Evolutionary conservation across 2,329 filamentous ascomycete genomes (phyloP), one percentile per base, ranked within the genome.

Genomic region (Fusarium falciforme): DNA sequence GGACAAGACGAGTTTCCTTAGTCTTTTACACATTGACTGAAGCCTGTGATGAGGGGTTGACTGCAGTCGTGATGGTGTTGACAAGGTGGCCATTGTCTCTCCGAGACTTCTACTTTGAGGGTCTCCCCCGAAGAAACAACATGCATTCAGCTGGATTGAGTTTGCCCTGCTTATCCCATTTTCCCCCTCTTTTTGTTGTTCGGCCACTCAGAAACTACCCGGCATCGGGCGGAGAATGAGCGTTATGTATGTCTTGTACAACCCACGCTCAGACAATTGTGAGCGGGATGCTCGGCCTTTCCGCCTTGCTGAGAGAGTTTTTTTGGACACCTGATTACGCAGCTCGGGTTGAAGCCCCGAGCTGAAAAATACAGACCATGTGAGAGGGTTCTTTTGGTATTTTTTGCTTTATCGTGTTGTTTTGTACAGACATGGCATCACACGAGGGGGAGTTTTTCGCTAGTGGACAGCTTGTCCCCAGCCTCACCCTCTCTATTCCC

Each of bases 341-440:
- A 66, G 35, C 52, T 64, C 68, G 68, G 71, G 25, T 17, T 35
- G 27, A 55, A 40, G 12, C n/a, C 16, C 65, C 68, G 68, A 67
- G 61, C 52, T 33, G 20, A 44, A 22, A 22, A 44, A 59, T 5
- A 44, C 33, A 12, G 14, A n/a, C 16, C 16, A 10, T 25, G 33
- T 75, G 60, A 54, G 59, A 70, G 42, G 47, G 27, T 49, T 49
- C 8, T 17, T 66, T 52, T 55, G 58, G 54, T 64, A 38, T 64
- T 66, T 27, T 73, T 62, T 58, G 65, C 47, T 61, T 54, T 57
- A 33, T 71, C 63, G 63, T 75, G 59, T 49, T 44, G 40, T 7
- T 71, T 73, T 77, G 64, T 78, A 76, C 76, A 77, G 60, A 57
- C 58, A 25, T 68, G 68, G 65, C 67, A 72, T 76, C 72, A 73